Evolutionary conservation across 495 filamentous ascomycete genomes (phyloP), one percentile per base, ranked within the genome.

Genomic region (Pyrenula aspistea): DNA sequence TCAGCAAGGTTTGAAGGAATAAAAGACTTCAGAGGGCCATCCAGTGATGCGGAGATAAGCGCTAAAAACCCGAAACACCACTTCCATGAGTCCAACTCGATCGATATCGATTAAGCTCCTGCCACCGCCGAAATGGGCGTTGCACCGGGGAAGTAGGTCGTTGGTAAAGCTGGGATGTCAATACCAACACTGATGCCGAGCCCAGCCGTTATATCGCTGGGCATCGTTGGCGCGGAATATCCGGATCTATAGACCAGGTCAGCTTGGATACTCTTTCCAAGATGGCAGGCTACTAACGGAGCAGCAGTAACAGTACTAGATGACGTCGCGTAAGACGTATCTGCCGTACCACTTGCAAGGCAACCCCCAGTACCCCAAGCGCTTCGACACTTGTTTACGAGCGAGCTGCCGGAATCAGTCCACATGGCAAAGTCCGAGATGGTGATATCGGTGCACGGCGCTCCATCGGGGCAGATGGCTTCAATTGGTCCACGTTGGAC

Each of bases 371-470:
- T 48, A 21, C 60, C 60, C 48, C 54, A 62, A 19, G 57, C 54
- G 49, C 54, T 58, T 19, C 42, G 24, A 51, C 61, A 63, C 20
- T 55, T 56, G 56, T 62, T 62, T 15, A 42, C 31, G 15, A 42
- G 31, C 15, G 31, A 42, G 31, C 31, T 42, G 31, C 31, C 31
- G 2, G 64, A 60, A 53, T 81, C 76, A 10, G 81, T 83, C 81
- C 80, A 83, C 72, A 85, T 80, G n/a, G 68, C 62, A 53, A 83
- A 78, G 58, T 82, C 73, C 15, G 67, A 60, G 54, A 83, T 71
- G 8, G 65, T 76, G 55, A 83, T 71, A 25, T 73, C 76, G 2
- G 69, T 77, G 65, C 80, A 79, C 12, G 81, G 81, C 0, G 72
- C 68, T 11, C 69, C 65, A 54, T 76, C 64, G 0, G 73, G 62